Base-by-base conservation (phyloP, 768 basidiomycete species). In the Podaxis sp. region DNA sequence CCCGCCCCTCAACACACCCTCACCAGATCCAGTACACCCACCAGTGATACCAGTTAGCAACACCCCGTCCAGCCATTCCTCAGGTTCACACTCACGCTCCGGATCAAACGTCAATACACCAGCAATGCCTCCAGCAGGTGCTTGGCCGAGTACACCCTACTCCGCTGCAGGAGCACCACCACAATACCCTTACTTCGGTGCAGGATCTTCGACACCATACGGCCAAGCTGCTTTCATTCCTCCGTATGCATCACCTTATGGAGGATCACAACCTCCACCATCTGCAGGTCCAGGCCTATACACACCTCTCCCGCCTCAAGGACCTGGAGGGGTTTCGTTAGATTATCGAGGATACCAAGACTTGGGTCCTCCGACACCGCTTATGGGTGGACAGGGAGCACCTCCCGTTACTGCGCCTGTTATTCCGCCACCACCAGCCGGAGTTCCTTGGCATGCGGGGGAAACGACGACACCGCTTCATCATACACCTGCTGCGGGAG, bases 1-100 rank as follows among this genome's bases (percentile, higher is more conserved):
- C 13, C 66, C 66, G 17, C 66, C 66, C 12, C 62, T 67, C 22
- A 58, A 17, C 8, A 54, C 62, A 10, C 54, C 57, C n/a, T 58
- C 54, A n/a, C 66, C 66, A 11, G 33, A 44, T 4, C 30, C 48
- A 4, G 44, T 44, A 4, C 26, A 58, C 24, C 52, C 66, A 15
- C 62, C 62, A 1, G 64, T 63, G 2, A 53, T 65, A 2, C 66
- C 58, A 5, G 44, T 26, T 20, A 49, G 33, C n/a, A 28, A 8
- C 8, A 20, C 62, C 15, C 26, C 60, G 40, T 62, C 57, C 37
- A 46, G 28, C 38, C 28, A 13, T 15, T 60, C 63, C 44, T 4
- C 58, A 20, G 30, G 20, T 38, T 49, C 58, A 4, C 55, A 50
- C 26, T 53, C 62, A 26, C 53, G 56, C 13, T 22, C 56, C n/a